Base-by-base conservation (phyloP, 2,329 filamentous ascomycete genomes). In the Fusarium zealandicum region DNA sequence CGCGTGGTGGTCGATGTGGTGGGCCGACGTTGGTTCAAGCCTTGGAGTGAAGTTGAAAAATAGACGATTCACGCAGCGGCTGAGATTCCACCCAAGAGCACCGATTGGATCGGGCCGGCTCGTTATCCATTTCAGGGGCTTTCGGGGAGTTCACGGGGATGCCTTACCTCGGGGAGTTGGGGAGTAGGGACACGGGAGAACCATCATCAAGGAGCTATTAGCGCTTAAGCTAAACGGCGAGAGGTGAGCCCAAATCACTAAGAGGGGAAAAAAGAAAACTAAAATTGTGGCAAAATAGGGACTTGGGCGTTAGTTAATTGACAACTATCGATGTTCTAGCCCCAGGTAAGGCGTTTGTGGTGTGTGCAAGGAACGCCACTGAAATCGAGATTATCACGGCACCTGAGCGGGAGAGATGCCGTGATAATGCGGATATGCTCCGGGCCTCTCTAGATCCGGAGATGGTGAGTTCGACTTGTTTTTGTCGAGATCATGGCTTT, bases 121-220 rank as follows among this genome's bases (percentile, higher is more conserved):
- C 32, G 31, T 32, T 42, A 38, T 10, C 37, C 44, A 49, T 49
- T 49, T 31, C 27, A 13, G 35, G 47, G 36, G 31, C 14, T 37
- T 40, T 57, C 58, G 58, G 58, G 58, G 58, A 61, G 58, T 61
- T 51, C 30, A 47, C 40, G 49, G 49, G 56, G 49, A 58, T 48
- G 14, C 17, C 12, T 25, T n/a, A n/a, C n/a, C n/a, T n/a, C 45
- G 45, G 28, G 36, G 42, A 47, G 35, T 25, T 48, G 36, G 16
- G 43, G n/a, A n/a, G n/a, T n/a, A 31, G 54, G 32, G 42, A n/a
- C 25, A 32, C 35, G 33, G 32, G 53, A 36, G 40, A 35, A 33
- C 25, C 16, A 40, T 51, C 27, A 39, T 25, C 8, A 32, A 5
- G 22, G 36, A 27, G 28, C 13, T 36, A 27, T 17, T 14, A 12